These are phyloP conservation scores for Wickerhamiella vanderwaltii DNA, from an alignment of 805 yeast genomes.

Conservation along the genomic window DNA sequence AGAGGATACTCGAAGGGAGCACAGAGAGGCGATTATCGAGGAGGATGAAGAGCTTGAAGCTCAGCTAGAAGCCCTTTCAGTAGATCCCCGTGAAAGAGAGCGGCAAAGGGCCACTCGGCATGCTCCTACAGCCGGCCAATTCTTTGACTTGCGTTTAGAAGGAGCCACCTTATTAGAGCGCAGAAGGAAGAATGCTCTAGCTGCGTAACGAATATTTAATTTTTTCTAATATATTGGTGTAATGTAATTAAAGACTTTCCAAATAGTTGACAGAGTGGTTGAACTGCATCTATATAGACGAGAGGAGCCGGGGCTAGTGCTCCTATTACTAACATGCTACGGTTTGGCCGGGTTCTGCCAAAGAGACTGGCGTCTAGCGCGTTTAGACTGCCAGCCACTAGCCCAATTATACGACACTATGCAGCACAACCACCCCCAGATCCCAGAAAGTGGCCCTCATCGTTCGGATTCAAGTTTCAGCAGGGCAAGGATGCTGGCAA, in stretches of 20 bases:
- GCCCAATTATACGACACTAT: background rate
- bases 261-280: no score
- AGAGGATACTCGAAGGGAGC: conserved; percentile 35
- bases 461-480: conserved; percentile 11
- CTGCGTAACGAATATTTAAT: conserved; percentile 9
- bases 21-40: conserved; percentile 21
- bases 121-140: conserved; percentile 15
- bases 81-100: conserved; percentile 6
- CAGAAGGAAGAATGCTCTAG: conserved; percentile 9
- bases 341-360: conserved; percentile 4
- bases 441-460: background rate
- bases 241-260: background rate
- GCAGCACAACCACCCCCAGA: background rate
- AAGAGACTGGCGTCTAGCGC: conserved; percentile 1
- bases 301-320: no score
- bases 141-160: conserved; percentile 48
- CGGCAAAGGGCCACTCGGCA: conserved; percentile 9
- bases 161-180: conserved; percentile 48
- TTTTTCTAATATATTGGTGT: no score
- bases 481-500: conserved; percentile 9
- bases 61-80: conserved; percentile 14
- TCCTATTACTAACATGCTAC: conserved; percentile 5
- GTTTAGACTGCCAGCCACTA: background rate
- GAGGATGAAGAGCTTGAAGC: conserved; percentile 28
- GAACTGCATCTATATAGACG: no score